Conservation (phyloP, 2,329 filamentous ascomycete genomes). For the Paecilomyces sp. region DNA sequence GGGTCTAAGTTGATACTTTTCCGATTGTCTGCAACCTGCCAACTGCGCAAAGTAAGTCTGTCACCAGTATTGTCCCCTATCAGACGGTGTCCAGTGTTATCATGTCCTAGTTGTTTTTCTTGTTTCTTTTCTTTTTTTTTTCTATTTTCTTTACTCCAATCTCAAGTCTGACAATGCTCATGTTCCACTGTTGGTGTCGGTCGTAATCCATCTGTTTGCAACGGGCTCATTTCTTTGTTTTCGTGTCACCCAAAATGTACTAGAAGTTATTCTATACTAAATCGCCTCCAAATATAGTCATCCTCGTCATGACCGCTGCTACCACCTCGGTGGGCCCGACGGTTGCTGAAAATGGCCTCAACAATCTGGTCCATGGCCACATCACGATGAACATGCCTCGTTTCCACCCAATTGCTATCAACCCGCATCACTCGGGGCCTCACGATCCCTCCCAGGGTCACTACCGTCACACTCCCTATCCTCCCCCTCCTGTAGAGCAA, state of each 20-base stretch:
- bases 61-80: not conserved
- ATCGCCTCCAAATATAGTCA: not conserved
- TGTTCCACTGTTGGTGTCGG: not conserved
- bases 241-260: not conserved
- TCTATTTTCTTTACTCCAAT: not conserved
- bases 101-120: not conserved
- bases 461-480: conserved; percentile 12
- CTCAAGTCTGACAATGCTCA: not conserved
- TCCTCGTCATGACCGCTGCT: conserved; percentile 26
- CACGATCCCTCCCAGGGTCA: conserved; percentile 21
- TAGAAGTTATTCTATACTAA: not conserved
- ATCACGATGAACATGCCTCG: conserved; percentile 26
- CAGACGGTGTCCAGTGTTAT: not conserved
- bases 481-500: conserved; percentile 4
- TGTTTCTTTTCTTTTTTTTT: not conserved
- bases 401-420: conserved; percentile 35
- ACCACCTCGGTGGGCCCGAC: conserved; percentile 26
- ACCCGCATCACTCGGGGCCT: conserved; percentile 26
- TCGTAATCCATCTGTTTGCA: not conserved
- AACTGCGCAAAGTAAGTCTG: not conserved
- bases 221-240: not conserved
- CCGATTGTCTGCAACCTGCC: not conserved
- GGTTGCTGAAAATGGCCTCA: conserved; percentile 25
- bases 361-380: conserved; percentile 17
- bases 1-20: not conserved